Percentiles rank a stretch among this genome's conserved stretches.
phyloP scores from a whole-genome alignment of 1,284 basidiomycete species.

The Pseudozyma tsukubaensis region DNA sequence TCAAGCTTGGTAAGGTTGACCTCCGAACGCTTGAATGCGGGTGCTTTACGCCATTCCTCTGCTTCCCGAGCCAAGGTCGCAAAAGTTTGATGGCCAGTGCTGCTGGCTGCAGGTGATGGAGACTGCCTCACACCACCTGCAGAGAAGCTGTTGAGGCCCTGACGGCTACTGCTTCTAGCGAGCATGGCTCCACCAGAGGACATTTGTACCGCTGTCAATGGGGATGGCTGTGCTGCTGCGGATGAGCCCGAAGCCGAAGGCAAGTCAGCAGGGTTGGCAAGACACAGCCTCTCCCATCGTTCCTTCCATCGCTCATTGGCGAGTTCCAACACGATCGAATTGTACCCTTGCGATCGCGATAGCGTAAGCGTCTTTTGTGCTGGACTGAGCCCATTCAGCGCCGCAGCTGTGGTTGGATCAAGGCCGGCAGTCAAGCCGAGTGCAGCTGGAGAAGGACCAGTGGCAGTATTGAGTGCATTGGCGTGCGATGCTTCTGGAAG shows the following conservation, averaged over 20 bases:
- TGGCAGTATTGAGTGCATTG: constrained; percentile 60
- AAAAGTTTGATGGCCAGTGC: constrained; percentile 12
- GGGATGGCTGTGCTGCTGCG: constrained; percentile 9
- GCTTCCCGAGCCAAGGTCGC: constrained; percentile 73
- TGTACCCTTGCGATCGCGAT: constrained; percentile 71
- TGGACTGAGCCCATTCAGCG: constrained; percentile 55
- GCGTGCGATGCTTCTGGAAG: constrained; percentile 63
- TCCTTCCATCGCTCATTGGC: constrained; percentile 87
- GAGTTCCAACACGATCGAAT: constrained; percentile 80
- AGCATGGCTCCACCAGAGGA: constrained; percentile 25
- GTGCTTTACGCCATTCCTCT: constrained; percentile 87
- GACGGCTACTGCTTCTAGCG: constrained; percentile 56
- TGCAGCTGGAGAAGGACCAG: constrained; percentile 52
- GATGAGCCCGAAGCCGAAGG: constrained; percentile 17
- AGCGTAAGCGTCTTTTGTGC: constrained; percentile 39
- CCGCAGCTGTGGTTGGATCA: constrained; percentile 43
- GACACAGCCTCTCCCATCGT: constrained; percentile 89
- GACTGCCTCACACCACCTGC: constrained; percentile 17
- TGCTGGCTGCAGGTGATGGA: constrained; percentile 23
- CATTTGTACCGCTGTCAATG: constrained; percentile 21
- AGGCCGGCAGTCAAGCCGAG: constrained; percentile 45
- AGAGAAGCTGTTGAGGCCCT: constrained; percentile 33
- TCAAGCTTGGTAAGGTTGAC: constrained; percentile 88
- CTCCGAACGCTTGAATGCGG: constrained; percentile 83
- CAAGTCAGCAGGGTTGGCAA: constrained; percentile 69